Evolutionary conservation across 495 filamentous ascomycete species (phyloP), one percentile per base, ranked within the genome.

Genomic region (Lasiosphaeria miniovina): DNA sequence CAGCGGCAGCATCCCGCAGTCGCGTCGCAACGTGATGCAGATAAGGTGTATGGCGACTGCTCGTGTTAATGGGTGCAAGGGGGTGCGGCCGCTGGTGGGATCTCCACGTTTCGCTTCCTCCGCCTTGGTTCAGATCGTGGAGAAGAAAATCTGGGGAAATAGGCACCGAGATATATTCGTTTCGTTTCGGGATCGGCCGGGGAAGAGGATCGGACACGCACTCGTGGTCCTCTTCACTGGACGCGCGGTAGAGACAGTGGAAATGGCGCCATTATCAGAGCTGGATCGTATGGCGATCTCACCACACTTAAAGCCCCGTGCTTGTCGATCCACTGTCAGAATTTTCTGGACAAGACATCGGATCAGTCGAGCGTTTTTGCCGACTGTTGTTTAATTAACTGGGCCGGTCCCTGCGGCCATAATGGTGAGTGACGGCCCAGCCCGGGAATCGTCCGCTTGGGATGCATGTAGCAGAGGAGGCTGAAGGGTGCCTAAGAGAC

Each of bases 61-160:
- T 38, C 59, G 38, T 36, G 46, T 8, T 8, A 58, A 49, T 15
- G 17, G 54, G 54, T 36, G 14, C n/a, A 59, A 10, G 15, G 49
- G 45, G 41, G 32, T 0, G 31, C 36, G 43, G 36, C 24, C 24
- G 4, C n/a, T 32, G 52, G 59, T 54, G 60, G 58, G 54, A 63
- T 62, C 54, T 59, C 58, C 58, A 58, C 49, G 55, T 51, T 55
- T 59, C 57, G 58, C 54, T n/a, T 63, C 24, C 24, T 17, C 50
- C 35, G 58, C 46, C 55, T 58, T 36, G 57, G 58, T 40, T 54
- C 48, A 57, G 59, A 61, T 61, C 64, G 63, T 46, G 65, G 64
- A 60, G 56, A 61, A 65, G 49, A 55, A 54, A 65, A 36, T 68
- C 66, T 62, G 64, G 66, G 68, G 66, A 67, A 68, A 61, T 62